Base-by-base conservation (phyloP, 306 rosid genomes). In the Dryas alaskensis region DNA sequence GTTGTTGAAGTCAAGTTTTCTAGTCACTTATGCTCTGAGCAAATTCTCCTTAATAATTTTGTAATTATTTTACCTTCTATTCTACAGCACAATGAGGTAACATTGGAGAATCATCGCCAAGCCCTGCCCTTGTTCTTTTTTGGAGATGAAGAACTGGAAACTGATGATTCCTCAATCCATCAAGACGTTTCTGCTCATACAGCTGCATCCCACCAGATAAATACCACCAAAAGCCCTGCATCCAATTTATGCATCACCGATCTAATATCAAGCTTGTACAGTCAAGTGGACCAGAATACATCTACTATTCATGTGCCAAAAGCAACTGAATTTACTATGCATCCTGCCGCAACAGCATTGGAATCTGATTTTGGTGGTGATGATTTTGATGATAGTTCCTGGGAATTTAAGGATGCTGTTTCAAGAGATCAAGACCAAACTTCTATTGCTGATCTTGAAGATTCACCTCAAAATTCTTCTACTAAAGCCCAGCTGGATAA, bases 81-180 rank as follows among this genome's bases (percentile, higher is more conserved):
- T 70, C 67, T 65, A 58, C 90, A 91, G 98, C 82, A 52, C 70
- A 75, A 73, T 78, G 86, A 66, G 45, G 55, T 73, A 47, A 78
- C 73, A 66, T 51, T 73, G 47, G 82, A 73, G 60, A 88, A 79
- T 77, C 76, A 25, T 37, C 88, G 72, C 68, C 86, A 76, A 84
- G 92, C 93, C 80, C 84, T 93, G 87, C 90, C 97, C 75, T 68
- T 93, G 72, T 85, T 92, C 54, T 81, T 89, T 76, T 89, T 91
- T 89, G 90, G 96, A 13, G 97, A 87, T 69, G 87, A 83, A 73
- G 82, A 51, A 53, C 79, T 86, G 61, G 87, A 84, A 77, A 79
- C 85, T 5, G 78, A 81, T 68, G 85, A 77, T 75, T 77, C 77
- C 48, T 70, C 82, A 49, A 74, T 71, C 44, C 75, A 80, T 71